phyloP scores from a whole-genome alignment of 2,329 filamentous ascomycete species.

The Byssothecium circinans region DNA sequence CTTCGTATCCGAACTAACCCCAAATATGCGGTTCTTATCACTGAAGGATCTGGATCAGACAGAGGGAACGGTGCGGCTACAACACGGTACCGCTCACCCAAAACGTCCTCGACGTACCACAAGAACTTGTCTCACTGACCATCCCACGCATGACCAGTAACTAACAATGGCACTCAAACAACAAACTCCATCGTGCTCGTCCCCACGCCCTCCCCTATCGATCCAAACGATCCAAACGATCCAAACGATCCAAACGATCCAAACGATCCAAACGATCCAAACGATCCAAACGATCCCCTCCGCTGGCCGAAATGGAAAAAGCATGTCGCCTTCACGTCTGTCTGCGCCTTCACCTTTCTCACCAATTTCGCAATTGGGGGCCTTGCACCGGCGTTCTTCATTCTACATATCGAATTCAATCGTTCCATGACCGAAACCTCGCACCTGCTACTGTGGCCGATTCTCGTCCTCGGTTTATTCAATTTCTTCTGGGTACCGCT shows the following conservation, averaged over 20 bases:
- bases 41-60: conserved; percentile 42
- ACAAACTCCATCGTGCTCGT: conserved; percentile 48
- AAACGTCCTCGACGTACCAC: too few relatives aligned
- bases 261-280: too few relatives aligned
- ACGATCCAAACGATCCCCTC: conserved; percentile 54
- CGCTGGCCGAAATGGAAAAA: conserved; percentile 54
- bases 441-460: conserved; percentile 46
- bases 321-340: conserved; percentile 35
- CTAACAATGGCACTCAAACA: conserved; percentile 44
- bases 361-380: too few relatives aligned
- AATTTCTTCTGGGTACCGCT: too few relatives aligned
- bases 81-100: conserved; percentile 15
- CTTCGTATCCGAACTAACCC: neutral
- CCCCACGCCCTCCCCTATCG: too few relatives aligned
- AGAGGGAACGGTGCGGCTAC: conserved; percentile 45
- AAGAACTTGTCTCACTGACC: neutral
- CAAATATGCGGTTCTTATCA: conserved; percentile 34
- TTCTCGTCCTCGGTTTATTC: too few relatives aligned
- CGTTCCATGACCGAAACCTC: conserved; percentile 51
- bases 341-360: conserved; percentile 52
- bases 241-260: too few relatives aligned
- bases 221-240: too few relatives aligned
- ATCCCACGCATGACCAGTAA: neutral
- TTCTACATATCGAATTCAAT: conserved; percentile 50
- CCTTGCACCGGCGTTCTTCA: conserved; percentile 37